These are phyloP conservation scores for Wickerhamiella hasegawae DNA, from an alignment of 805 yeast species.

Conservation along the genomic window DNA sequence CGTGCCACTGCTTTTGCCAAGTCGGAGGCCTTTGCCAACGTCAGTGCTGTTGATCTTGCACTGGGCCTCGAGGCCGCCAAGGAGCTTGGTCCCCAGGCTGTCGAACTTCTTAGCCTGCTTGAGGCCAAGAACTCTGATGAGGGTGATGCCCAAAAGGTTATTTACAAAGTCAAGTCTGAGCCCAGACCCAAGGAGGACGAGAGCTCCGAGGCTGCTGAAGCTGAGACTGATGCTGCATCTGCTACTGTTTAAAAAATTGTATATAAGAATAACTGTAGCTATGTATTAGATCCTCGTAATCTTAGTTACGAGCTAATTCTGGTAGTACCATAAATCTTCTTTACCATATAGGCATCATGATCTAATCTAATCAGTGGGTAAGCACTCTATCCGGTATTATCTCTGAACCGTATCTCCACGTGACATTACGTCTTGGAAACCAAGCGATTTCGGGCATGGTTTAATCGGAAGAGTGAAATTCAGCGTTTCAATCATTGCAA, in stretches of 20 bases:
- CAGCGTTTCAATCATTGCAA: slow-evolving; percentile 23
- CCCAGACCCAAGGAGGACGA: background rate
- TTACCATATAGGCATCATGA: no score
- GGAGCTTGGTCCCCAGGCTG: slow-evolving; percentile 1
- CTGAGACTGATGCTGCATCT: background rate
- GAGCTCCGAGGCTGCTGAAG: background rate
- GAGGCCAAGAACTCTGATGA: background rate
- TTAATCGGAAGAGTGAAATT: no score
- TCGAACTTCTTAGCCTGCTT: background rate
- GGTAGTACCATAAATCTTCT: no score
- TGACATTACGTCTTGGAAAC: no score
- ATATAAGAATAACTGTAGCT: background rate
- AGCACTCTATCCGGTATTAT: no score
- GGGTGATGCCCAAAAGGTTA: background rate
- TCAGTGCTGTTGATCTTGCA: slow-evolving; percentile 4
- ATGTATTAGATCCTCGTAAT: no score
- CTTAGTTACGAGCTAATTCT: no score
- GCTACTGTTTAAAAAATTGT: background rate
- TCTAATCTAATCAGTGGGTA: no score
- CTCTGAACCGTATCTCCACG: no score
- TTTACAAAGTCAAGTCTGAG: background rate
- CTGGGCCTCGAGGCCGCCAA: slow-evolving; percentile 5
- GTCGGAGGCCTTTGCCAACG: background rate
- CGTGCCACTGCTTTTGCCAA: background rate
- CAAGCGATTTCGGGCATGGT: no score